phyloP scores from a whole-genome alignment of 768 basidiomycete species.

The Sutorius australiensis region DNA sequence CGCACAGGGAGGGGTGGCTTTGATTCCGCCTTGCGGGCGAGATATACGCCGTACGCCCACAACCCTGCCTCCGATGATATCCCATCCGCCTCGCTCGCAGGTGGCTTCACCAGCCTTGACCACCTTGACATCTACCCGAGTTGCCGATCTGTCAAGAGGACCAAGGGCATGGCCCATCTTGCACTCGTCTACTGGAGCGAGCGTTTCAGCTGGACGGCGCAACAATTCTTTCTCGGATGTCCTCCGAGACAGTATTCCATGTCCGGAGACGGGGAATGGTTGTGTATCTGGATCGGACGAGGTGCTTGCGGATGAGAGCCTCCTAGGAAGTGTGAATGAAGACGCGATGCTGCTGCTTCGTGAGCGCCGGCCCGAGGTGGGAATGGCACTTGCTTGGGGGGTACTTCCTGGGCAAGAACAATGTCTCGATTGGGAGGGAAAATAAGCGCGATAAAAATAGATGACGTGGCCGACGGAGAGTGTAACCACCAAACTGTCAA shows the following conservation, averaged over 20 bases:
- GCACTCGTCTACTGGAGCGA: slow-evolving; percentile 37
- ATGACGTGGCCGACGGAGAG: slow-evolving; percentile 65
- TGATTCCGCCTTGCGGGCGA: slow-evolving; percentile 37
- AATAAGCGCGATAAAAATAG: slow-evolving; percentile 59
- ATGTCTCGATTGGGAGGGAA: slow-evolving; percentile 53
- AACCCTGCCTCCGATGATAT: slow-evolving; percentile 48
- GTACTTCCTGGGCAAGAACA: slow-evolving; percentile 62
- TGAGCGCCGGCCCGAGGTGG: slow-evolving; percentile 52
- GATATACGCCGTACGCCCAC: slow-evolving; percentile 69
- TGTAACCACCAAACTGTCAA: slow-evolving; percentile 62
- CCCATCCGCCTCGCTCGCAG: slow-evolving; percentile 81
- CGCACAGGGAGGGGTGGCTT: slow-evolving; percentile 12
- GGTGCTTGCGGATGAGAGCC: slow-evolving; percentile 41
- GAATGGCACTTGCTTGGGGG: slow-evolving; percentile 42
- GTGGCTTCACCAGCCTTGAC: slow-evolving; percentile 51
- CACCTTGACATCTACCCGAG: slow-evolving; percentile 50
- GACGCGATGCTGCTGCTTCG: slow-evolving; percentile 58
- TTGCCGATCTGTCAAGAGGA: slow-evolving; percentile 35
- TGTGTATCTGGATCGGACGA: slow-evolving; percentile 40
- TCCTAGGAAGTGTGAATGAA: slow-evolving; percentile 44
- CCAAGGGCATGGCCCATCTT: slow-evolving; percentile 28
- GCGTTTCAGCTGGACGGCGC: slow-evolving; percentile 46
- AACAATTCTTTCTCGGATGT: slow-evolving; percentile 63
- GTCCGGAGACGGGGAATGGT: slow-evolving; percentile 75
- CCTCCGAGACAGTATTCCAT: slow-evolving; percentile 72